These are phyloP conservation scores for Stevia rebaudiana DNA, from an alignment of 140 eudicot genomes.

Conservation along the genomic window DNA sequence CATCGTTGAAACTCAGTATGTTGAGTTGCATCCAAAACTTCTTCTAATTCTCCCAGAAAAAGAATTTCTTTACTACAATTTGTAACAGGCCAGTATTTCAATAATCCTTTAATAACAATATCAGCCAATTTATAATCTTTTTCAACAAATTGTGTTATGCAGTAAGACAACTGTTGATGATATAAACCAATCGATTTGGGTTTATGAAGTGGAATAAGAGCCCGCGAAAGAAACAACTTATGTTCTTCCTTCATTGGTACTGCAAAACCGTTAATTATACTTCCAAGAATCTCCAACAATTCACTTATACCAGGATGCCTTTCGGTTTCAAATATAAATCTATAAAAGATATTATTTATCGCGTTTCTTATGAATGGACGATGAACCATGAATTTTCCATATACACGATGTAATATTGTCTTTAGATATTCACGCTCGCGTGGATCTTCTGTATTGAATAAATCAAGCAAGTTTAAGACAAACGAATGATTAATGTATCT, in stretches of 20 bases:
- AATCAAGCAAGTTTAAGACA: constrained; percentile 58
- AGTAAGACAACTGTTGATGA: constrained; percentile 68
- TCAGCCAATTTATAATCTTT: constrained; percentile 72
- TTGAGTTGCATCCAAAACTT: constrained; percentile 68
- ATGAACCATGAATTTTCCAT: constrained; percentile 84
- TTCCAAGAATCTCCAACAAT: constrained; percentile 78
- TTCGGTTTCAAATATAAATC: constrained; percentile 78
- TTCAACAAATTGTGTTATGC: constrained; percentile 67
- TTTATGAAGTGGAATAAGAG: constrained; percentile 69
- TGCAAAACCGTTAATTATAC: constrained; percentile 78
- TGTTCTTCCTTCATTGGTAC: constrained; percentile 94
- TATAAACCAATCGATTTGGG: constrained; percentile 51
- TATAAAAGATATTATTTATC: constrained; percentile 63
- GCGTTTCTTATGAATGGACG: constrained; percentile 83
- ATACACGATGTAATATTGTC: constrained; percentile 72
- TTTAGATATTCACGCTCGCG: constrained; percentile 76
- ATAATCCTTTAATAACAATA: constrained; percentile 51
- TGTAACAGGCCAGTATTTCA: constrained; percentile 72
- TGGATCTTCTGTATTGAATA: constrained; percentile 70
- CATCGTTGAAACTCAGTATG: constrained; percentile 52
- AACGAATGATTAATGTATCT: constrained; percentile 65
- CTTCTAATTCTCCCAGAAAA: constrained; percentile 68
- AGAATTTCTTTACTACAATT: constrained; percentile 72
- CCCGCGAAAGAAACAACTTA: constrained; percentile 71
- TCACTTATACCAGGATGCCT: constrained; percentile 78